Evolutionary conservation across 495 filamentous ascomycete genomes (phyloP).

Genomic region (Lepraria neglecta): DNA sequence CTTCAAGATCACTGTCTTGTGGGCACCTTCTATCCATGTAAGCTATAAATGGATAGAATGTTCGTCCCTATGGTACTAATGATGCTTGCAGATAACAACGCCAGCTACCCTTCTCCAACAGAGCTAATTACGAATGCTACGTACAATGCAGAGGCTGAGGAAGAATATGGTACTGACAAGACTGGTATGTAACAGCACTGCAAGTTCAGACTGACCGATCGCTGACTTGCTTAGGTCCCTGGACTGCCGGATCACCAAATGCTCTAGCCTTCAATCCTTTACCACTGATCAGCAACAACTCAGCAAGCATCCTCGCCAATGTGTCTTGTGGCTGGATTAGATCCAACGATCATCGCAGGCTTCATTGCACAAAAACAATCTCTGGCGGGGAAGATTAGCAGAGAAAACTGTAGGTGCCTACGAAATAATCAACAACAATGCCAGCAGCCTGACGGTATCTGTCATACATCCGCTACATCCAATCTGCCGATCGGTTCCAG

Average conservation of each 20-base stretch:
- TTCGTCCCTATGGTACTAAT: neutral
- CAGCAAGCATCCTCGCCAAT: conserved; percentile 23
- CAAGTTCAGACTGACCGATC: neutral
- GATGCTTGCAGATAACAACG: conserved; percentile 26
- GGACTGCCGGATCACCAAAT: conserved; percentile 30
- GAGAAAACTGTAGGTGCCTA: conserved; percentile 27
- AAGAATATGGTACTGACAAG: conserved; percentile 25
- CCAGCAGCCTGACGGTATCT: conserved; percentile 28
- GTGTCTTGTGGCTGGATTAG: conserved; percentile 24
- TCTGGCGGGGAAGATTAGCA: conserved; percentile 24
- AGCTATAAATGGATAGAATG: neutral
- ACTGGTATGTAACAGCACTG: conserved; percentile 17
- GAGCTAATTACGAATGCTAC: conserved; percentile 29
- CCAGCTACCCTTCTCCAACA: conserved; percentile 29
- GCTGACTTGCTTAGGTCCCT: conserved; percentile 23
- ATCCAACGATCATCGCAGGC: conserved; percentile 27
- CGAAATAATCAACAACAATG: conserved; percentile 32
- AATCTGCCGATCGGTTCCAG: conserved; percentile 29
- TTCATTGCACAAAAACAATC: conserved; percentile 27
- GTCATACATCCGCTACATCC: conserved; percentile 41
- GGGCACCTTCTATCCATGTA: conserved; percentile 31
- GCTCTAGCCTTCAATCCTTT: conserved; percentile 28
- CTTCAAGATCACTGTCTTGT: conserved; percentile 49
- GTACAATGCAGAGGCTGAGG: conserved; percentile 25
- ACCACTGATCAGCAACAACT: conserved; percentile 27